Evolutionary conservation across 345 rosid genomes (phyloP).

Genomic region (Eucalyptus dawsonii): DNA sequence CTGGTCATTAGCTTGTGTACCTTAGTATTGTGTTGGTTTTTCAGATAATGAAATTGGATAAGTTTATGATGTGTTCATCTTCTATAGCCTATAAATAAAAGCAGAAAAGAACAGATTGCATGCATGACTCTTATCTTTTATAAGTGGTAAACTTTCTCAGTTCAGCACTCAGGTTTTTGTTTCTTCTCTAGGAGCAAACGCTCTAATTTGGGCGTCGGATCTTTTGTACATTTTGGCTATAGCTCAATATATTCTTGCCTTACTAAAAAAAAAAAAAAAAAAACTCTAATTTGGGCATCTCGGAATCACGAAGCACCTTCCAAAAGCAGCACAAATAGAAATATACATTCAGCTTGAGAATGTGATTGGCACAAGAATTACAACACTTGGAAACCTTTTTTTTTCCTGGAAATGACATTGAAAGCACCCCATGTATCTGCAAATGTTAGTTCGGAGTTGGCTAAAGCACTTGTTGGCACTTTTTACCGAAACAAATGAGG

Average conservation of each 20-base stretch:
- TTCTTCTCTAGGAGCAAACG: neutral
- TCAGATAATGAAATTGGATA: neutral
- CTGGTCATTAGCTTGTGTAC: neutral
- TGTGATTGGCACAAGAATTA: neutral
- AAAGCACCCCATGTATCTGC: neutral
- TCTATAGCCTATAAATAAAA: neutral
- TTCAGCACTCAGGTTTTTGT: neutral
- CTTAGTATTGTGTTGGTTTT: neutral
- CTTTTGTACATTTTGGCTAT: no score
- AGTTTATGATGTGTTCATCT: neutral
- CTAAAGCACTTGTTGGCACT: neutral
- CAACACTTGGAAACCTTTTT: neutral
- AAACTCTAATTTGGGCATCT: neutral
- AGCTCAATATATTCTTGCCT: no score
- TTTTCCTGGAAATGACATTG: neutral
- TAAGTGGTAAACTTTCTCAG: neutral
- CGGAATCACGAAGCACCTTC: neutral
- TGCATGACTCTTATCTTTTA: neutral
- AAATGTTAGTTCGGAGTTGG: neutral
- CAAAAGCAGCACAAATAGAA: neutral
- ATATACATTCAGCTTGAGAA: neutral
- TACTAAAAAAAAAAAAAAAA: no score
- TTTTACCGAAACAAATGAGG: neutral
- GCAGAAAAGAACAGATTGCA: neutral
- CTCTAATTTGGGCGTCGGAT: neutral